phyloP scores from a whole-genome alignment of 2,329 filamentous ascomycete genomes.

The Neocucurbitaria cava region DNA sequence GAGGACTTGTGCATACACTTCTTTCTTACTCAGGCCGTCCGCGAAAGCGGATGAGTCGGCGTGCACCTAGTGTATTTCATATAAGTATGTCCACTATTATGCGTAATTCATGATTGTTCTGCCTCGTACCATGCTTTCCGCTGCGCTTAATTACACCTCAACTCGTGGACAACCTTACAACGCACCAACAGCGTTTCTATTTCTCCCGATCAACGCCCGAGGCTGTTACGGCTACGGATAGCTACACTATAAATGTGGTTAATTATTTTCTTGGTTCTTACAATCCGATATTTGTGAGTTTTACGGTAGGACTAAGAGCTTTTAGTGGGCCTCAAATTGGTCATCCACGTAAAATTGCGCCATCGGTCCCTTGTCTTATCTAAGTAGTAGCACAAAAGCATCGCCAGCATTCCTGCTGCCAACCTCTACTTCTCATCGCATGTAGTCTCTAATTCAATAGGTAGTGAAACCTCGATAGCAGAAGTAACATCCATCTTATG shows the following conservation, averaged over 20 bases:
- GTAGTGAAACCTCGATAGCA: no score
- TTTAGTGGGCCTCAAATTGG: not conserved
- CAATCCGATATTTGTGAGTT: not conserved
- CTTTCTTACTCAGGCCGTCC: conserved; percentile 69
- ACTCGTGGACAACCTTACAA: not conserved
- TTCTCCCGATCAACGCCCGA: not conserved
- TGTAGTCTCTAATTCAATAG: not conserved
- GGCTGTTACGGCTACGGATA: no score
- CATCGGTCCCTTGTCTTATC: not conserved
- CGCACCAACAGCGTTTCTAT: no score
- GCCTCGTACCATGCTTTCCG: conserved; percentile 1
- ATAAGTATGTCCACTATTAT: not conserved
- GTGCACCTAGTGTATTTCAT: conserved; percentile 62
- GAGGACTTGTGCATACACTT: conserved; percentile 77
- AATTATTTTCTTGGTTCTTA: no score
- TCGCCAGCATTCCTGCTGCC: not conserved
- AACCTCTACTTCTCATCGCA: not conserved
- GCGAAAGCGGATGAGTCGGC: conserved; percentile 80
- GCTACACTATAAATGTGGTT: no score
- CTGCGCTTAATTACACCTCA: not conserved
- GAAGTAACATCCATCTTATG: no score
- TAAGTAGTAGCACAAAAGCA: not conserved
- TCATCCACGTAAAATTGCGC: conserved; percentile 1
- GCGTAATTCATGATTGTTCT: not conserved
- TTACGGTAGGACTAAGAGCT: not conserved